A percentile compares a stretch with the other conserved stretches of the same genome.
Evolutionary conservation across 805 yeast genomes (phyloP).

Genomic region (Lipomyces anomalus): DNA sequence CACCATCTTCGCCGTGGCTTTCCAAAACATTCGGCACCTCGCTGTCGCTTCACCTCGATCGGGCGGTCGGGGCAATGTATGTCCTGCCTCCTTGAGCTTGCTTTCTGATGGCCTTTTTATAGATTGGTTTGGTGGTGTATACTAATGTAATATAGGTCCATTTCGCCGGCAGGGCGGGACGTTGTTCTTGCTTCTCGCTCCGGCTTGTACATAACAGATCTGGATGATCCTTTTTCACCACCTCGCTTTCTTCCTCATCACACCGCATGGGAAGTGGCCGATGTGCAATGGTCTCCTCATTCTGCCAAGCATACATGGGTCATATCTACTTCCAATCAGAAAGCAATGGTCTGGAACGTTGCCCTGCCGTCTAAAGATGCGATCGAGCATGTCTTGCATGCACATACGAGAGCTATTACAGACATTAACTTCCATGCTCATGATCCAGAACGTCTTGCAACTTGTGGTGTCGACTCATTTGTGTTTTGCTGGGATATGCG

Average conservation of each 20-base stretch:
- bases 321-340: conserved; percentile 89
- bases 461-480: conserved; percentile 87
- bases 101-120: background rate
- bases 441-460: conserved; percentile 81
- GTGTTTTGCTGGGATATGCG: conserved; percentile 89
- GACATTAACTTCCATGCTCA: conserved; percentile 89
- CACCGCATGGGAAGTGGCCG: conserved; percentile 98
- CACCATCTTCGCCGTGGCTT: conserved; percentile 16
- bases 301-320: conserved; percentile 81
- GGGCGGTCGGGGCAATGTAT: conserved; percentile 86
- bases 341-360: conserved; percentile 91
- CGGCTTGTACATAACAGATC: conserved; percentile 83
- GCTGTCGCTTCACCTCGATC: conserved; percentile 79
- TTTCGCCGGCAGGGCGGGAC: conserved; percentile 62
- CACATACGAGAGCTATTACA: conserved; percentile 88
- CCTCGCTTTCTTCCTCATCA: conserved; percentile 91
- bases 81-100: conserved; percentile 58
- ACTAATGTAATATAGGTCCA: conserved; percentile 14
- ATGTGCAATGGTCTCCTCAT: conserved; percentile 98
- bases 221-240: conserved; percentile 91
- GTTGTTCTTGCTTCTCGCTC: conserved; percentile 83
- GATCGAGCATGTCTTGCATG: conserved; percentile 79
- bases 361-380: conserved; percentile 66
- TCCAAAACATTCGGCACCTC: conserved; percentile 59
- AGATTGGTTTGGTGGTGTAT: background rate